Percentiles rank a stretch among this genome's conserved stretches.
Conservation (phyloP, 2,329 filamentous ascomycete species). For the Colletotrichum incanum region DNA sequence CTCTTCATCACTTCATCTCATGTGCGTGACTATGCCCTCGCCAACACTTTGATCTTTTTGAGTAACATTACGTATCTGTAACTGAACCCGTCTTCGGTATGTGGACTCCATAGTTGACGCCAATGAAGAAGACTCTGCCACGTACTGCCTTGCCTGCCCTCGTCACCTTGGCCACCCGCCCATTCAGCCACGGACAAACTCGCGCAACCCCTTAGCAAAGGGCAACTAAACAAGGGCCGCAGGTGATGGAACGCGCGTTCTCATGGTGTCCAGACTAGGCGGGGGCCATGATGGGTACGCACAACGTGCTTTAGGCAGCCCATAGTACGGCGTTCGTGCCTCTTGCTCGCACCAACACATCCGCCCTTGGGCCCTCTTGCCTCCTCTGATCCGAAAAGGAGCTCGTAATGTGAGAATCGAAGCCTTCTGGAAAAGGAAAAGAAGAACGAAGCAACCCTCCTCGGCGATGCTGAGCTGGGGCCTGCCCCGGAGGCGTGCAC, state of each 20-base stretch:
- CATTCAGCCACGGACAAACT: not conserved
- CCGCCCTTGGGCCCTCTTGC: not conserved
- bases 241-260: not conserved
- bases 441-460: not conserved
- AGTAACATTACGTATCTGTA: not conserved
- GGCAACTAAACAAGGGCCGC: not conserved
- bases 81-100: not conserved
- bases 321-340: constrained; percentile 22
- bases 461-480: not conserved
- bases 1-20: not conserved
- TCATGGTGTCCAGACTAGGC: not conserved
- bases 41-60: not conserved
- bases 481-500: not conserved
- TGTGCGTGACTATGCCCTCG: not conserved
- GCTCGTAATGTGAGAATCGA: constrained; percentile 17
- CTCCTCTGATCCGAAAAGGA: not conserved
- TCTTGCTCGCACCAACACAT: not conserved
- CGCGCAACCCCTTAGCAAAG: not conserved
- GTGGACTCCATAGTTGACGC: not conserved
- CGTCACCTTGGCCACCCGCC: not conserved
- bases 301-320: constrained; percentile 10
- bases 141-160: not conserved
- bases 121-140: not conserved
- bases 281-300: not conserved
- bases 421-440: constrained; percentile 31